These are phyloP conservation scores for Alternaria sp. DNA, from an alignment of 2,329 filamentous ascomycete species.

Conservation along the genomic window DNA sequence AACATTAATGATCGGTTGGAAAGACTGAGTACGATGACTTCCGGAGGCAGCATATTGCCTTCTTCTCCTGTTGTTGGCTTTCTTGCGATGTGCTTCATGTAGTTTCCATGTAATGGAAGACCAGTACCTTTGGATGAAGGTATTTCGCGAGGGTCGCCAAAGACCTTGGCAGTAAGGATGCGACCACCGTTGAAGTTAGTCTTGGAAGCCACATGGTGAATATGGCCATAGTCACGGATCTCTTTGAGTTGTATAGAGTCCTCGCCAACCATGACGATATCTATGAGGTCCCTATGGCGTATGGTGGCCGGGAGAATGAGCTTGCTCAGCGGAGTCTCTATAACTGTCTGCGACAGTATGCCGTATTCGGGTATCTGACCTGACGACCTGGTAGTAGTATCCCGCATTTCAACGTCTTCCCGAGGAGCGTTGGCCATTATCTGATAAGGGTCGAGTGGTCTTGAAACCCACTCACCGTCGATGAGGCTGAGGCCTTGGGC, in stretches of 20 bases:
- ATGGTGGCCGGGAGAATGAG: slow-evolving; percentile 83
- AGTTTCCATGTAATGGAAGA: slow-evolving; percentile 28
- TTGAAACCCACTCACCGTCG: slow-evolving; percentile 47
- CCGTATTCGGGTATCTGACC: slow-evolving; percentile 66
- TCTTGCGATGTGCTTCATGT: slow-evolving; percentile 20
- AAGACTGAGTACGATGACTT: slow-evolving; percentile 79
- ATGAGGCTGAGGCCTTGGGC: slow-evolving; percentile 38
- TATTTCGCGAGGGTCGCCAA: slow-evolving; percentile 61
- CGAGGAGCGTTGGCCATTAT: slow-evolving; percentile 50
- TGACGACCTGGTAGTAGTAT: slow-evolving; percentile 37
- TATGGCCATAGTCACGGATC: slow-evolving; percentile 71
- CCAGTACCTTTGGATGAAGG: slow-evolving; percentile 25
- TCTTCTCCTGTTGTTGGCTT: slow-evolving; percentile 30
- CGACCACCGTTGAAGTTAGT: slow-evolving; percentile 74
- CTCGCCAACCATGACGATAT: slow-evolving; percentile 87
- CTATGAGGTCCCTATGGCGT: slow-evolving; percentile 73
- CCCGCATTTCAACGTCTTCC: slow-evolving; percentile 35
- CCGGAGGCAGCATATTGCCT: slow-evolving; percentile 66
- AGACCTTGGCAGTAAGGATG: slow-evolving; percentile 80
- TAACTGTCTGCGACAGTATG: slow-evolving; percentile 78
- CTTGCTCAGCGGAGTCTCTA: slow-evolving; percentile 77
- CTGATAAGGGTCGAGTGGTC: slow-evolving; percentile 51
- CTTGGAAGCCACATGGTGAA: slow-evolving; percentile 80
- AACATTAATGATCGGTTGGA: slow-evolving; percentile 79
- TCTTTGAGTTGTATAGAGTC: slow-evolving; percentile 83